A percentile compares a stretch with the other conserved stretches of the same genome.
Evolutionary conservation across 2,329 filamentous ascomycete genomes (phyloP).

Genomic region (Ophiostoma sp.): DNA sequence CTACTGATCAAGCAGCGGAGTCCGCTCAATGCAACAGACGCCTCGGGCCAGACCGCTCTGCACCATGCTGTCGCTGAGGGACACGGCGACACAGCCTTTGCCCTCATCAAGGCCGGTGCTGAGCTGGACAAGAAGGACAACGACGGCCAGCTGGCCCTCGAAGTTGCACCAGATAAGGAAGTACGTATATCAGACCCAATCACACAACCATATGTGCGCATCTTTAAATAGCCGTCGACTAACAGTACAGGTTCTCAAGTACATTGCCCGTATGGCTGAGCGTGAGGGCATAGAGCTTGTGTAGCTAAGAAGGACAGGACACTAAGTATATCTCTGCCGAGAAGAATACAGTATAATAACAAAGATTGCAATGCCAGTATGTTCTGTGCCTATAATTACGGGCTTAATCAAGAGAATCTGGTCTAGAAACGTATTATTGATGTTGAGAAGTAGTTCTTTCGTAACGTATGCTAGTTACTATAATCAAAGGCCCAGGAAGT

Average conservation of each 20-base stretch:
- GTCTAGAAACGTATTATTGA: background rate
- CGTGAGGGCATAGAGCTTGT: constrained; percentile 69
- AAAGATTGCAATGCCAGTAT: background rate
- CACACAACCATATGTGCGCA: background rate
- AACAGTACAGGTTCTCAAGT: constrained; percentile 46
- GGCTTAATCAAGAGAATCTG: background rate
- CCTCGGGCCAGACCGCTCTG: constrained; percentile 77
- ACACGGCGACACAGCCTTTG: constrained; percentile 75
- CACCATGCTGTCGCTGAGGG: constrained; percentile 81
- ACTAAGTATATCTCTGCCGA: background rate
- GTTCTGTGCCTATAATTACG: background rate
- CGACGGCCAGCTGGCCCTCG: constrained; percentile 67
- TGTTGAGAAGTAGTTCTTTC: background rate
- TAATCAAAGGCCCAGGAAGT: background rate
- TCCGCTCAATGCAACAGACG: constrained; percentile 77
- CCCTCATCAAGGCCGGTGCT: constrained; percentile 77
- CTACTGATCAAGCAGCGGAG: constrained; percentile 71
- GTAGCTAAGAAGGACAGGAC: background rate
- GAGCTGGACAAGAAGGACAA: constrained; percentile 71
- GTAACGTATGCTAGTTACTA: background rate
- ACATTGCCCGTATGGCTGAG: constrained; percentile 72
- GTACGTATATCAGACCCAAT: constrained; percentile 42
- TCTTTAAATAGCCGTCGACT: constrained; percentile 24
- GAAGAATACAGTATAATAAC: background rate
- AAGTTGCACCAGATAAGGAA: constrained; percentile 80